Evolutionary conservation across 805 yeast genomes (phyloP).

Genomic region (Wickerhamomyces strasburgensis): DNA sequence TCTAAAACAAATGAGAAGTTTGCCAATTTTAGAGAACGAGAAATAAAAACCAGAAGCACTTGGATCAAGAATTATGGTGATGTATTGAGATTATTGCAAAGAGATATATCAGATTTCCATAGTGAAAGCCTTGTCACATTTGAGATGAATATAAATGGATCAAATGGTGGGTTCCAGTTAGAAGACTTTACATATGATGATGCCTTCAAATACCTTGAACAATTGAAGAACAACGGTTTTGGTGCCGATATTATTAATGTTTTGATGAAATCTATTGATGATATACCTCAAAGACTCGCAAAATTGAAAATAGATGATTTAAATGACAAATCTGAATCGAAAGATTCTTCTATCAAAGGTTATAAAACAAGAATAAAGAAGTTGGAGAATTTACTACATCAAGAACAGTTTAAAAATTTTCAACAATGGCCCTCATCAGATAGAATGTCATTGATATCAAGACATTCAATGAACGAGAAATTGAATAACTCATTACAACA

Average conservation of each 20-base stretch:
- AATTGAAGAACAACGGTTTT: constrained; percentile 28
- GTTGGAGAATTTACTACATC: constrained; percentile 73
- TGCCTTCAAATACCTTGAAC: constrained; percentile 32
- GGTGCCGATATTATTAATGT: constrained; percentile 30
- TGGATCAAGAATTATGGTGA: constrained; percentile 64
- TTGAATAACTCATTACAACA: constrained; percentile 3
- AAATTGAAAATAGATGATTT: constrained; percentile 6
- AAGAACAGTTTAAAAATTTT: constrained; percentile 56
- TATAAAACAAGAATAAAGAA: constrained; percentile 70
- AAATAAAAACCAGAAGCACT: constrained; percentile 44
- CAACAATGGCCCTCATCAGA: constrained; percentile 37
- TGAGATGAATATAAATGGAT: constrained; percentile 16
- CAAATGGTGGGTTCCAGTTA: constrained; percentile 1
- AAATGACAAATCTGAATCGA: constrained; percentile 3
- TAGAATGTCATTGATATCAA: constrained; percentile 9
- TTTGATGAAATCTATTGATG: constrained; percentile 34
- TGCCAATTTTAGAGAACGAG: constrained; percentile 52
- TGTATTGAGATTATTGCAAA: constrained; percentile 33
- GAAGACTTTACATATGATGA: constrained; percentile 20
- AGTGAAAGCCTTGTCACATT: constrained; percentile 15
- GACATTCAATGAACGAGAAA: constrained; percentile 11
- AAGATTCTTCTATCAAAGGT: constrained; percentile 45
- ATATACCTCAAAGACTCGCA: constrained; percentile 26
- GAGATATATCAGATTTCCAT: constrained; percentile 19
- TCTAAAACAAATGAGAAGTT: constrained; percentile 50